Evolutionary conservation across 805 yeast species (phyloP).

Genomic region (Candida jianshihensis): DNA sequence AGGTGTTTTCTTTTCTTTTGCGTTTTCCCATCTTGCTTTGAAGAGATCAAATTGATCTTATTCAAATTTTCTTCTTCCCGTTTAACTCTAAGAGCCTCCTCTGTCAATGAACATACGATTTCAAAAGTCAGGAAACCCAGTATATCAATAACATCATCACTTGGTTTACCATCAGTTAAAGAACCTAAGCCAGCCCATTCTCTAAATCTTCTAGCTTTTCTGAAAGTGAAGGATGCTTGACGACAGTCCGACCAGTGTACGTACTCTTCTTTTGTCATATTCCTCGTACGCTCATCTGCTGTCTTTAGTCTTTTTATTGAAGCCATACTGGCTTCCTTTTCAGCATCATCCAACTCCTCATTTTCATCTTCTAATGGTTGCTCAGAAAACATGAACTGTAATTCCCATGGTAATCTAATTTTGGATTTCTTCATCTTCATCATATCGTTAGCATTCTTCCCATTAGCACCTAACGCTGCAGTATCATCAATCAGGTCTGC

Average conservation of each 20-base stretch:
- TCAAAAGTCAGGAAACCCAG: conserved; percentile 94
- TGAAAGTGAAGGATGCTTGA: conserved; percentile 92
- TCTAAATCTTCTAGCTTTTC: conserved; percentile 88
- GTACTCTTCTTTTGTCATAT: conserved; percentile 95
- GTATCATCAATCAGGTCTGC: conserved; percentile 42
- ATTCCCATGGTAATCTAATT: conserved; percentile 89
- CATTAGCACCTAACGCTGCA: conserved; percentile 33
- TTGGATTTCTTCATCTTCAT: conserved; percentile 67
- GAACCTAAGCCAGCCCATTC: conserved; percentile 93
- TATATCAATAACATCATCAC: conserved; percentile 94
- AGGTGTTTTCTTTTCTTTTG: conserved; percentile 50
- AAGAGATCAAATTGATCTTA: conserved; percentile 16
- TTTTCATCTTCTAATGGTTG: conserved; percentile 72
- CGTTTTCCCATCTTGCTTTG: conserved; percentile 25
- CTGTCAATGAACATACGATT: conserved; percentile 91
- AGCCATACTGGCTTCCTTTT: conserved; percentile 80
- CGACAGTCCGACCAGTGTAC: conserved; percentile 99
- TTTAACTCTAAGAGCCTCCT: conserved; percentile 79
- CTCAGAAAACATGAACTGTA: conserved; percentile 88
- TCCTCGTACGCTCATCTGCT: conserved; percentile 89
- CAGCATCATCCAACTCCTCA: conserved; percentile 77
- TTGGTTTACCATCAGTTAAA: conserved; percentile 83
- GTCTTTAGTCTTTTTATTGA: conserved; percentile 82
- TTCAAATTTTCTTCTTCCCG: conserved; percentile 51
- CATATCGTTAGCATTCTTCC: conserved; percentile 33